Percentiles rank a stretch among this genome's conserved stretches.
phyloP scores from a whole-genome alignment of 1,284 basidiomycete genomes.

The Neotropicomus parvogracilis region DNA sequence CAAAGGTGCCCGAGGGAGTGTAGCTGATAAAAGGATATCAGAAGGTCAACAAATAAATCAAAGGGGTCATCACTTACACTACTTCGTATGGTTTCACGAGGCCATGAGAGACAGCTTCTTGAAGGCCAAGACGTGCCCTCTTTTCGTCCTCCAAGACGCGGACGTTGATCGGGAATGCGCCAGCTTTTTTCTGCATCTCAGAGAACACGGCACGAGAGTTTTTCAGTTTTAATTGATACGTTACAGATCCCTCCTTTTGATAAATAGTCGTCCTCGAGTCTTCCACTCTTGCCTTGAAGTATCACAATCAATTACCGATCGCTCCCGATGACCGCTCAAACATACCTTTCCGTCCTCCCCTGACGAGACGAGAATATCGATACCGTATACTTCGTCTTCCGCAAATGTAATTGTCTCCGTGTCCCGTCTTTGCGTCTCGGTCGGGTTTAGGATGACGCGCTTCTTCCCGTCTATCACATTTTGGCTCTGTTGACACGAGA shows the following conservation, averaged over 20 bases:
- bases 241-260: conserved; percentile 83
- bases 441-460: conserved; percentile 89
- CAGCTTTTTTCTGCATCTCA: conserved; percentile 97
- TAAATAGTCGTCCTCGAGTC: conserved; percentile 91
- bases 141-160: conserved; percentile 94
- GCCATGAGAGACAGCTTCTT: conserved; percentile 93
- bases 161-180: conserved; percentile 96
- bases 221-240: conserved; percentile 98
- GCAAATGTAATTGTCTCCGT: conserved; percentile 83
- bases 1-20: conserved; percentile 75
- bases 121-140: conserved; percentile 89
- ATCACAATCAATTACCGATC: conserved; percentile 5
- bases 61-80: conserved; percentile 50
- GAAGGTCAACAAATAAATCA: neutral
- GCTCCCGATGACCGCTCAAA: neutral
- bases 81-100: conserved; percentile 90
- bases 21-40: conserved; percentile 46
- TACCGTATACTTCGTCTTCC: conserved; percentile 94
- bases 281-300: conserved; percentile 72
- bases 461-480: conserved; percentile 98
- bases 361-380: conserved; percentile 90
- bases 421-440: conserved; percentile 78
- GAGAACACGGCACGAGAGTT: conserved; percentile 92
- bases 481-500: conserved; percentile 87
- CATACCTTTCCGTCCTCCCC: conserved; percentile 83